Base-by-base conservation (phyloP, 768 basidiomycete species). In the Naganishia friedmannii region DNA sequence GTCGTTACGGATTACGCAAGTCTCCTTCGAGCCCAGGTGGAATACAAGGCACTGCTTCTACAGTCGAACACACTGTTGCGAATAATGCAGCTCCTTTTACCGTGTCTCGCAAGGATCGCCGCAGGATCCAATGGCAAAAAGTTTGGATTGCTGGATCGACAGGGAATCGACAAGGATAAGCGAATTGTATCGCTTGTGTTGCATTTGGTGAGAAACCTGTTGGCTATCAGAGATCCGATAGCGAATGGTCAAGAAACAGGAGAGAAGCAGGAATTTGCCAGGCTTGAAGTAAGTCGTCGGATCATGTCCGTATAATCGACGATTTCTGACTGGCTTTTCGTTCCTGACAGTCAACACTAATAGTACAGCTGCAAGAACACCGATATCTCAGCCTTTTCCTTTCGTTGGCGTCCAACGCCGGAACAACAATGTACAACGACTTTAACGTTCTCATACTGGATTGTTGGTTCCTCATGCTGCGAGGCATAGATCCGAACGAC, bases 381-480 rank as follows among this genome's bases (percentile, higher is more conserved):
- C 86, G 88, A 75, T 87, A 87, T 66, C 83, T 93, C 28, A 86
- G 91, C 66, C 84, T 97, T 0, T 81, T 99, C 12, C 83, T 94
- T 55, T 93, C 93, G 15, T 87, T 97, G 69, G 90, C 93, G 21
- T 87, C 90, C 9, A 92, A 92, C 75, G 83, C 87, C 0, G 85
- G 86, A 53, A 91, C 93, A 76, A 85, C 88, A n/a, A 84, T 93
- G 70, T 89, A 92, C 81, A 89, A 88, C 67, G 84, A 85, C 3
- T 94, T 88, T 85, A 98, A 98, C 78, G 91, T 91, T 5, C 85
- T 97, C 48, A 86, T 92, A 7, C 86, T 98, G 46, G 96, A 99
- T 82, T 94, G 94, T 32, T 85, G 97, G 69, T 95, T 95, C 80
- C 87, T 98, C 5, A 83, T 96, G 10, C 92, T 91, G 80, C 86